Base-by-base conservation (phyloP, 2,329 filamentous ascomycete species). In the Aspergillus cejpii region DNA sequence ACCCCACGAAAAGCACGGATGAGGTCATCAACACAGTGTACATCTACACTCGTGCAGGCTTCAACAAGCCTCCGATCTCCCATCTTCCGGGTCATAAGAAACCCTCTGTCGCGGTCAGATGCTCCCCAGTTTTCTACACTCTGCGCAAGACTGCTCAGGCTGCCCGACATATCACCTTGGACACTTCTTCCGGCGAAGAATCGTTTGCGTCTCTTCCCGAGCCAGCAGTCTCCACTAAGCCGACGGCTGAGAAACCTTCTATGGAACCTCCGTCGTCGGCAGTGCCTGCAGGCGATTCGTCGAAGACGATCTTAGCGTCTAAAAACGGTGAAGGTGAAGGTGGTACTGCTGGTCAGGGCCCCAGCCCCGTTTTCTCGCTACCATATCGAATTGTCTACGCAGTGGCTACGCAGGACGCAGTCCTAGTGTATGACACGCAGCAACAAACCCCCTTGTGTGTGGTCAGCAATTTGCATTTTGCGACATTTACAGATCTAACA, bases 81-180 rank as follows among this genome's bases (percentile, higher is more conserved):
- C 92, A 97, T 67, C 76, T 98, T 5, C 92, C 92, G 0, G 92
- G 92, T 1, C 91, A 97, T 68, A 98, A 96, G 74, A 98, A 98
- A 67, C 92, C 92, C 0, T 97, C 92, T 0, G 87, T 98, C 8
- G 92, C 90, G 1, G 87, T 98, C 48, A 87, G 87, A 61, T 98
- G 92, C 64, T 98, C 91, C 11, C 92, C 92, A 0, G 70, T 94
- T 19, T 83, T 87, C 56, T 98, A 97, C 67, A 87, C 83, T 0
- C 73, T 94, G 17, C 81, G 92, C 31, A 80, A 85, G 57, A 70
- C 74, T 0, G 68, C 77, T 0, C 81, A 83, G 7, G 69, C 78
- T 3, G 95, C 90, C 1, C 89, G 85, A 56, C 83, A 94, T 59
- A 94, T 98, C 55, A 95, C 88, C 0, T 88, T 98, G 50, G 92